Base-by-base conservation (phyloP, 2,329 filamentous ascomycete species). In the Teratosphaeria viscida region DNA sequence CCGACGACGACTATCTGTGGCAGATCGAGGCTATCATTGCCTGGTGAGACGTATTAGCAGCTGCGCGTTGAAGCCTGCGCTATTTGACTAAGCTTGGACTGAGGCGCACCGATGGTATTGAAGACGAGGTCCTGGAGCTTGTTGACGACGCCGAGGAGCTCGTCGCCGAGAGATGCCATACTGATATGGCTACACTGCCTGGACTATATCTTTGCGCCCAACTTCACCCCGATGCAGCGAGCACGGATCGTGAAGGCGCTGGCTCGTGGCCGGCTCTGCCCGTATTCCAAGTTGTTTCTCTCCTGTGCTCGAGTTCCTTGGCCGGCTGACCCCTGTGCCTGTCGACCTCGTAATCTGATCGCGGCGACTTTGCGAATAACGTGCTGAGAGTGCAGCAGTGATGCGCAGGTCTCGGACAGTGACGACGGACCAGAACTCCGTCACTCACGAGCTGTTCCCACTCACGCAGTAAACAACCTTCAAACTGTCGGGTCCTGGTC, bases 1-100 rank as follows among this genome's bases (percentile, higher is more conserved):
- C 94, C 94, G 69, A 99, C 94, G 62, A 99, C 94, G 65, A 99
- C 94, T 82, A 99, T 99, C 79, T 99, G 94, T 61, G 94, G 94
- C 60, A 99, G 81, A 77, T 99, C 94, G 62, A 99, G 83, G 57
- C 92, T 97, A 76, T 99, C 94, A 80, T 92, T 97, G 77, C 94
- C 94, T 29, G 35, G 14, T 47, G n/a, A 10, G n/a, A 10, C 5
- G 19, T 23, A n/a, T 49, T 49, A 49, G 43, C 43, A 23, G n/a
- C 43, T 49, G 16, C n/a, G 19, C n/a, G 16, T 8, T 49, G 43
- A 49, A n/a, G 43, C 43, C 43, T 49, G 43, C 43, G 43, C 43
- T 23, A 23, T 49, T 16, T n/a, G 19, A 49, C 16, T n/a, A 49
- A 49, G 43, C 19, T 19, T 49, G 16, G 19, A 10, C n/a, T 43